Base-by-base conservation (phyloP, 257 asterid species). In the Verbascum thapsus region DNA sequence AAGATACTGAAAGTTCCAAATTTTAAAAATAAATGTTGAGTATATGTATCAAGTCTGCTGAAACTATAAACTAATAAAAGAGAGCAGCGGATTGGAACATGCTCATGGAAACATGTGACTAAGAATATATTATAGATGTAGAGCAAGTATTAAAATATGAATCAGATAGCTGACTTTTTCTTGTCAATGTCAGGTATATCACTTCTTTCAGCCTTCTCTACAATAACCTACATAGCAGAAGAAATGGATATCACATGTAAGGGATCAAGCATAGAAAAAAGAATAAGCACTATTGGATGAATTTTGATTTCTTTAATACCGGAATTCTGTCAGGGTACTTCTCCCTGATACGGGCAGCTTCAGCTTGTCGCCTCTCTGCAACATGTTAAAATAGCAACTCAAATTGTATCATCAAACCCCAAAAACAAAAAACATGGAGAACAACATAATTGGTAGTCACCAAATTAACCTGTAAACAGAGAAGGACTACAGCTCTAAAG, bases 311-410 rank as follows among this genome's bases (percentile, higher is more conserved):
- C 10, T 56, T 54, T 40, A 4, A 30, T 85, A 92, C 99, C 72
- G 97, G 99, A 56, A 92, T 92, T 83, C 99, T 80, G 61, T 92
- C 99, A 22, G 99, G 96, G 63, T 91, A 92, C 81, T 92, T 92
- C 83, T 92, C 99, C 80, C 97, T 81, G 72, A 92, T 89, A 44
- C 97, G 97, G 58, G 90, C 81, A 65, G 98, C 96, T 78, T 91
- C 98, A 13, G 95, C 94, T 65, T 88, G 98, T 50, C 98, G 84
- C 85, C 91, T 91, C 78, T 88, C 96, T 89, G 84, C 58, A 80
- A 71, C 34, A 69, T 23, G 10, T 19, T 11, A 52, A 60, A 42
- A 16, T 3, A 10, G 58, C 12, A 64, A 16, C 30, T 70, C 3
- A 42, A 22, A 18, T 7, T 7, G 18, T 3, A 17, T 16, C 5